Conservation (phyloP, 2,329 filamentous ascomycete genomes). For the Trichophyton benhamiae region DNA sequence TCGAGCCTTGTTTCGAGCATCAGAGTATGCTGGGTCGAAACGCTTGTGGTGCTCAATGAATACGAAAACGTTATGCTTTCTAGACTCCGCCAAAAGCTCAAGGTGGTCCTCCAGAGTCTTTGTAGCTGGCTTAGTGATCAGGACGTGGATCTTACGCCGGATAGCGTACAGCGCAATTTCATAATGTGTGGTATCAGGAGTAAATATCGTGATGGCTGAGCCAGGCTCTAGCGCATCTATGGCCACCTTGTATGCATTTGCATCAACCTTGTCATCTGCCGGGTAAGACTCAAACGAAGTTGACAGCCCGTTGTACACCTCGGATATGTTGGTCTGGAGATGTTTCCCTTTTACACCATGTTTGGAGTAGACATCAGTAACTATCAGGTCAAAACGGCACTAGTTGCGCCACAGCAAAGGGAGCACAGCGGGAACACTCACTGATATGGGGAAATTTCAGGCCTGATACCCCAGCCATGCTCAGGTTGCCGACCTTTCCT, state of each 20-base stretch:
- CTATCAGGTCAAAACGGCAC: background rate
- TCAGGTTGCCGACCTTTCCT: slow-evolving; percentile 73
- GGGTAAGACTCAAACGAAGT: slow-evolving; percentile 76
- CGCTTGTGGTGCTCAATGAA: slow-evolving; percentile 96
- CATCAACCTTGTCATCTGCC: slow-evolving; percentile 56
- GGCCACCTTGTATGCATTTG: slow-evolving; percentile 74
- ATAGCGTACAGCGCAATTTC: slow-evolving; percentile 88
- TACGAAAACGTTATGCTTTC: slow-evolving; percentile 69
- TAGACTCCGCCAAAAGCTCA: slow-evolving; percentile 57
- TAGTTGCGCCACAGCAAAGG: background rate
- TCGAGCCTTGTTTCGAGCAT: slow-evolving; percentile 65
- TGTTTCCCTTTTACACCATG: slow-evolving; percentile 50
- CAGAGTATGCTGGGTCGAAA: slow-evolving; percentile 83
- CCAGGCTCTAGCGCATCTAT: slow-evolving; percentile 72
- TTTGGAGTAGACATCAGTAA: background rate
- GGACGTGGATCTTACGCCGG: slow-evolving; percentile 72
- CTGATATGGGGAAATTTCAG: slow-evolving; percentile 85
- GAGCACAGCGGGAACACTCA: slow-evolving; percentile 34
- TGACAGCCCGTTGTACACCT: slow-evolving; percentile 81
- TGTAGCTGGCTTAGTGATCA: slow-evolving; percentile 88
- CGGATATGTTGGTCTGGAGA: slow-evolving; percentile 71
- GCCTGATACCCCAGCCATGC: slow-evolving; percentile 83
- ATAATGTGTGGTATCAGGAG: slow-evolving; percentile 83
- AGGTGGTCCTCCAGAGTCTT: slow-evolving; percentile 73
- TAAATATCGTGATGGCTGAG: slow-evolving; percentile 92